Conservation (phyloP, 306 rosid genomes). For the Fagus sylvatica region DNA sequence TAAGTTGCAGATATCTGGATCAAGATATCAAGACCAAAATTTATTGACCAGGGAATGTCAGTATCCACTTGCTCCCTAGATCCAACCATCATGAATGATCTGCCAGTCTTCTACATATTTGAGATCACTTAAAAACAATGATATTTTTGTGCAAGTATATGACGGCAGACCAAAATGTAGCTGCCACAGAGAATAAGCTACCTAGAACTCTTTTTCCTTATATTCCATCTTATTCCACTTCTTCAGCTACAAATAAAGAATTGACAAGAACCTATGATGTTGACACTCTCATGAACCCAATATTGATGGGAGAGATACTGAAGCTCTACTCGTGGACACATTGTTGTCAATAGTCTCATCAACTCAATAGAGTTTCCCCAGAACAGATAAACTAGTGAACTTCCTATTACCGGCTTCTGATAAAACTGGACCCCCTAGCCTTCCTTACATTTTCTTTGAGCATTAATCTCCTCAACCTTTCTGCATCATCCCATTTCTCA, state of each 20-base stretch:
- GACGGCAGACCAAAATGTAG: background rate
- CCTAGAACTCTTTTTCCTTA: background rate
- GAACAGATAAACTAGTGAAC: background rate
- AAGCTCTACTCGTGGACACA: background rate
- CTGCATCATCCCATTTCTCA: constrained; percentile 62
- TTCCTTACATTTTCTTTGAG: constrained; percentile 34
- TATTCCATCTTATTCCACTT: background rate
- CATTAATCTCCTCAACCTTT: constrained; percentile 51
- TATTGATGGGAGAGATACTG: no score
- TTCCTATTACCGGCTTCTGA: constrained; percentile 26
- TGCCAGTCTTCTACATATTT: background rate
- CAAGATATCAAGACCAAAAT: background rate
- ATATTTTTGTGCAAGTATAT: background rate
- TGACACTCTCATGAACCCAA: no score
- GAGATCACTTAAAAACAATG: background rate
- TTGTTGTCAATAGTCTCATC: background rate
- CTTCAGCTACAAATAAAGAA: background rate
- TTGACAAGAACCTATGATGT: background rate
- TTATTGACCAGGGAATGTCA: background rate
- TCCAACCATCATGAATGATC: background rate
- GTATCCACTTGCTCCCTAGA: background rate
- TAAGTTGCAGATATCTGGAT: no score
- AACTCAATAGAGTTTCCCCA: background rate
- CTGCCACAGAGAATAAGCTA: background rate
- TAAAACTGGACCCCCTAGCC: constrained; percentile 43